Evolutionary conservation across 2,329 filamentous ascomycete species (phyloP), one percentile per base, ranked within the genome.

Genomic region (Epicoccum sorghinum): DNA sequence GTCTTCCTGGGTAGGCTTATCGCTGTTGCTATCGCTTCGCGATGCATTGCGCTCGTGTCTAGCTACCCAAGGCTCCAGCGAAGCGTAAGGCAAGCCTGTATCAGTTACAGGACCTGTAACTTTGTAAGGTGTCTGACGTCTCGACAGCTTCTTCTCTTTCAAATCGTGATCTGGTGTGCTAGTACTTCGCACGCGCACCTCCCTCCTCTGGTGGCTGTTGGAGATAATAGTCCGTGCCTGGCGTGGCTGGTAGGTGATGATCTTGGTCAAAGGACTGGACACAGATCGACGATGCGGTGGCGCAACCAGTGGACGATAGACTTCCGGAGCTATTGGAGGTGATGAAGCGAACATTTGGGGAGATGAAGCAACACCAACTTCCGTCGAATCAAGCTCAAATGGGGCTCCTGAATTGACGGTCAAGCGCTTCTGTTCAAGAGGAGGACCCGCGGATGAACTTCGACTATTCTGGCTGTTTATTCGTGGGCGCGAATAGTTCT

Each of bases 61-160:
- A 5, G 62, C 60, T 27, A 70, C 65, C 52, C 57, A 62, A 13
- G 67, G 67, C 27, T 72, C 68, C 14, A 72, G 40, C 41, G 67
- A 67, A 39, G 66, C 60, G 49, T 69, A 58, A 27, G 61, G 61
- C 50, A 52, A 40, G 7, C 32, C 23, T 22, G 39, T 48, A 3
- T 54, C 57, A 7, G 47, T 22, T n/a, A 37, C 40, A 23, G 59
- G 52, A 38, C 37, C 40, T 4, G 49, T 33, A 7, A 65, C 32
- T 51, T 61, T 66, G 50, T 62, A 68, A 7, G 69, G 68, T 12
- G 64, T 69, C 43, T 70, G 67, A 12, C 66, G 61, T 38, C 66
- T 60, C 22, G 58, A 62, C n/a, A 60, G 59, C 40, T 70, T 73
- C 38, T 50, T 57, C 7, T 62, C 60, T 27, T 55, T 50, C 24